Evolutionary conservation across 495 filamentous ascomycete species (phyloP), one percentile per base, ranked within the genome.

Genomic region (Neurospora tetraspora): DNA sequence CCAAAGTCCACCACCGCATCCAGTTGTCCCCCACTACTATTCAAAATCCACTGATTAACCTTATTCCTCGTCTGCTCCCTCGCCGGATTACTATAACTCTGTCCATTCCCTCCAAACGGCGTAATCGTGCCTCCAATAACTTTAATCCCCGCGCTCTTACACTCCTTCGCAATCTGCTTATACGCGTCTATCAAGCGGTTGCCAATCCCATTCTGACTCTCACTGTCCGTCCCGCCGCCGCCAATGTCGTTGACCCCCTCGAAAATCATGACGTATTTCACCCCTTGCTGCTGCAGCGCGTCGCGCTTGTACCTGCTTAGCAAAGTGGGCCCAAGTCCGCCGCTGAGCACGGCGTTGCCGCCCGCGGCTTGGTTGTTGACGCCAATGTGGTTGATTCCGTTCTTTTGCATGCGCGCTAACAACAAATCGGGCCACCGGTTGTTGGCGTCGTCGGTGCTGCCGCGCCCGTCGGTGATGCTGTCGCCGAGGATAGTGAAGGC

Each of bases 201-300:
- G 5, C 81, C 87, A 47, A 91, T 83, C 10, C 76, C 70, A n/a
- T 75, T 79, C 74, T 91, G 90, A 4, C 83, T 81, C 1, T 76
- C 78, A 5, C 78, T 70, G 73, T 88, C 85, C 0, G 84, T 73
- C 31, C 79, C 82, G 1, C 83, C 87, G 9, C 80, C 80, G 65
- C 91, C 91, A 73, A 86, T 81, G 77, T 93, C 91, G 78, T 93
- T 94, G 27, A 93, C 89, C 23, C 91, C 91, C 80, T 91, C 87
- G 79, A 93, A 93, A 40, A 93, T 85, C 80, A 93, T 85, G 39
- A 86, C 88, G 75, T 89, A 92, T 74, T 83, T 82, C 8, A 90
- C 85, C 10, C 87, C 86, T 1, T 86, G 81, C 10, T 87, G 85
- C 0, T 83, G 76, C 16, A 93, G 80, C 5, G 89, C 84, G 76